Conservation (phyloP, 371 early-diverging fungal genomes). For the Mucor velutinosus region DNA sequence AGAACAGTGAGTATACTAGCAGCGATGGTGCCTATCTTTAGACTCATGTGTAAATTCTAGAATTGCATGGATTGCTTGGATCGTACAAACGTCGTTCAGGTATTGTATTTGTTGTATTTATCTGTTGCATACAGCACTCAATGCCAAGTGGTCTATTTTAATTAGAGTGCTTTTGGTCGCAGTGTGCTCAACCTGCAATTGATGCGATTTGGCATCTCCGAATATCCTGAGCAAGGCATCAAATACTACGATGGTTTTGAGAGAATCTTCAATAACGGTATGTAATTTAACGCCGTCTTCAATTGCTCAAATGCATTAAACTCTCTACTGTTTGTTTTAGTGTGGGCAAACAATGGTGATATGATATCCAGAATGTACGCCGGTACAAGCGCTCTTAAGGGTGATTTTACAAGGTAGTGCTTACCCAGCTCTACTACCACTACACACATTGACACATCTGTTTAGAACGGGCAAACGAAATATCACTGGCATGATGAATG, state of each 20-base stretch:
- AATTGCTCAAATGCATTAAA: neutral
- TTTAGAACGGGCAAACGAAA: conserved; percentile 66
- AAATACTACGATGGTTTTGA: conserved; percentile 64
- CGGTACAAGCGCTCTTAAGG: conserved; percentile 74
- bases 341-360: conserved; percentile 74
- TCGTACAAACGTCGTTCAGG: conserved; percentile 97
- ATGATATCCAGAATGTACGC: conserved; percentile 67
- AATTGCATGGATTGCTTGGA: conserved; percentile 99
- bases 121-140: neutral
- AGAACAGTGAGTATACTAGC: conserved; percentile 39
- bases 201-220: conserved; percentile 65
- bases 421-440: neutral
- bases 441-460: neutral
- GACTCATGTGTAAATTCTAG: conserved; percentile 10
- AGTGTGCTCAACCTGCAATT: conserved; percentile 69
- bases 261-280: conserved; percentile 60
- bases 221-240: conserved; percentile 65
- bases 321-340: conserved; percentile 13
- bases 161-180: conserved; percentile 83
- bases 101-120: neutral
- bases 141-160: neutral
- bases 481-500: conserved; percentile 72
- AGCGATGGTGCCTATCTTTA: too few relatives aligned
- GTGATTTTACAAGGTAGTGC: conserved; percentile 63
- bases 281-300: too few relatives aligned